Evolutionary conservation across 805 yeast species (phyloP).

Genomic region (Lipomyces yamanashiensis): DNA sequence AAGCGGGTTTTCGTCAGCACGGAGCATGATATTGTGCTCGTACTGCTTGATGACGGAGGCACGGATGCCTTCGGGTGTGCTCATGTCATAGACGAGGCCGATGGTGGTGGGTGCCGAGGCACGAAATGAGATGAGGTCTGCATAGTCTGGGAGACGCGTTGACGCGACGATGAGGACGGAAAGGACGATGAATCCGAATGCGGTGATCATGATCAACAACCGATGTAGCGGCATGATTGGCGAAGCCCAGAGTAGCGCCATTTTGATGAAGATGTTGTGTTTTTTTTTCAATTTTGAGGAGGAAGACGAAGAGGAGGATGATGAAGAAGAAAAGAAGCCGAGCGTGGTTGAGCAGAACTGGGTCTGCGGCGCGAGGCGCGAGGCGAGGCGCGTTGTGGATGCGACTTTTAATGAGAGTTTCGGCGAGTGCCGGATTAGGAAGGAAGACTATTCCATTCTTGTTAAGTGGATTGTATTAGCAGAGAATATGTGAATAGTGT

Average conservation of each 20-base stretch:
- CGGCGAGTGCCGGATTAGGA: too few relatives aligned
- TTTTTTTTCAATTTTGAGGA: too few relatives aligned
- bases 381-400: too few relatives aligned
- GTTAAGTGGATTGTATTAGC: too few relatives aligned
- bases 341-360: too few relatives aligned
- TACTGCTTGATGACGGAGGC: conserved; percentile 15
- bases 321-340: neutral
- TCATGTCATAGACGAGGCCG: neutral
- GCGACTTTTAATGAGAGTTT: too few relatives aligned
- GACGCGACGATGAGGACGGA: neutral
- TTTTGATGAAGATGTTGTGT: neutral
- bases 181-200: neutral
- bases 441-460: too few relatives aligned
- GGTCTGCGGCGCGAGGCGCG: too few relatives aligned
- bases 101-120: neutral
- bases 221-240: neutral
- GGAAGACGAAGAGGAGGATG: neutral
- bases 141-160: neutral
- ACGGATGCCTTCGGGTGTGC: neutral
- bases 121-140: neutral
- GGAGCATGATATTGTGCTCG: conserved; percentile 2
- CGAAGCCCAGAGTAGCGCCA: neutral
- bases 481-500: too few relatives aligned
- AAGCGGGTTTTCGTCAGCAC: conserved; percentile 4
- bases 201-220: neutral